Conservation (phyloP, 371 early-diverging fungal genomes). For the Chytridium lagenaria region DNA sequence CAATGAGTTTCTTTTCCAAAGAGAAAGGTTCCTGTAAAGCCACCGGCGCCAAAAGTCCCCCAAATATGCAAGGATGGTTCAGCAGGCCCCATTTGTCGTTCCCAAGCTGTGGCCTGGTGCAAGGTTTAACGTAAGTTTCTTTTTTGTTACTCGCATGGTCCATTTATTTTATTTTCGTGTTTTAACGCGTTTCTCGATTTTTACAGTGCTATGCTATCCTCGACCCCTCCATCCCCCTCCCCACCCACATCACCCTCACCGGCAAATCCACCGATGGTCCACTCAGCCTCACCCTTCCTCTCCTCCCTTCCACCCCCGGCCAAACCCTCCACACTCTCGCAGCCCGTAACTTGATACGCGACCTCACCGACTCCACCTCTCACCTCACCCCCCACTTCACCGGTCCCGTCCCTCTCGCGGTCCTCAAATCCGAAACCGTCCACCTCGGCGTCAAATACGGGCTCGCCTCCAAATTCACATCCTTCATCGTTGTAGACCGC, state of each 20-base stretch:
- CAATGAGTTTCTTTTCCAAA: conserved; percentile 28
- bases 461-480: conserved; percentile 37
- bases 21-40: too few relatives aligned
- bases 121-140: conserved; percentile 37
- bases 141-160: too few relatives aligned
- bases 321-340: conserved; percentile 54
- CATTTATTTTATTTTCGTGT: not conserved
- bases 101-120: conserved; percentile 51
- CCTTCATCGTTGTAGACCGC: conserved; percentile 17
- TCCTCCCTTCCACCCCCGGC: conserved; percentile 22
- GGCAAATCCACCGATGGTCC: conserved; percentile 54
- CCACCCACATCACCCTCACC: conserved; percentile 39
- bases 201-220: conserved; percentile 46
- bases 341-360: conserved; percentile 53
- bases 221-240: conserved; percentile 25
- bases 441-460: conserved; percentile 34
- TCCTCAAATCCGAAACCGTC: conserved; percentile 32
- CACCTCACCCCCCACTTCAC: not conserved
- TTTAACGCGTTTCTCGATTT: not conserved
- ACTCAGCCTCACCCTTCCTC: conserved; percentile 49
- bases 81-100: conserved; percentile 49
- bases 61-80: conserved; percentile 20
- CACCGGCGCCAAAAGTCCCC: too few relatives aligned
- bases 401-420: conserved; percentile 1
- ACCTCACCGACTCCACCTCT: conserved; percentile 48